Base-by-base conservation (phyloP, 305 asterid species). In the Stenogyne calaminthoides region DNA sequence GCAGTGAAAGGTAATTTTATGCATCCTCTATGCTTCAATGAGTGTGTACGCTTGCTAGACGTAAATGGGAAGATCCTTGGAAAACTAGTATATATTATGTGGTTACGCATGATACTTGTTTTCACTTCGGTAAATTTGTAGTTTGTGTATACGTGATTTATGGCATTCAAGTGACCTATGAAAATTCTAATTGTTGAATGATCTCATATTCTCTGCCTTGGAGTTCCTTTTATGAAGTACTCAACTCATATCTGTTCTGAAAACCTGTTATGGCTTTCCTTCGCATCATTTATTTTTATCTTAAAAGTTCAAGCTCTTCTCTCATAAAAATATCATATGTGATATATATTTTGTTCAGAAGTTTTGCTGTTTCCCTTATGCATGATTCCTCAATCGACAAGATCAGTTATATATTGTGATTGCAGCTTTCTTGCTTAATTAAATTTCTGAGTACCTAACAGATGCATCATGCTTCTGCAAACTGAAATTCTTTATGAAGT, bases 401-500 rank as follows among this genome's bases (percentile, higher is more conserved):
- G 22, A 69, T 52, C 72, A 54, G 42, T 58, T 58, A 32, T 32
- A 55, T 58, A 42, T 2, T 27, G 25, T 25, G 39, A 5, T 4
- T 46, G 7, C 42, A 58, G 39, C 62, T 63, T 72, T 36, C 54
- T 47, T 61, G 63, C 62, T 62, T 57, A 44, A 49, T 44, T 34
- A 59, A 39, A 40, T 57, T n/a, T n/a, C 11, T 57, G 59, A 58
- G 58, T 71, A 46, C 32, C 68, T 27, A 47, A 61, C 29, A 36
- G 9, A 16, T 27, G 11, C 46, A 61, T 22, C 25, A 27, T 58
- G 6, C 49, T 46, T 46, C 18, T 29, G 61, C 47, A 44, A 19
- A 27, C 25, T 22, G 54, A 63, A 32, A 51, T 5, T 62, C 8
- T 62, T 2, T 32, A 49, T 49, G 64, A 63, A 72, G 36, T 60